Evolutionary conservation across 2,329 filamentous ascomycete genomes (phyloP), one percentile per base, ranked within the genome.

Genomic region (Cryoendolithus antarcticus): DNA sequence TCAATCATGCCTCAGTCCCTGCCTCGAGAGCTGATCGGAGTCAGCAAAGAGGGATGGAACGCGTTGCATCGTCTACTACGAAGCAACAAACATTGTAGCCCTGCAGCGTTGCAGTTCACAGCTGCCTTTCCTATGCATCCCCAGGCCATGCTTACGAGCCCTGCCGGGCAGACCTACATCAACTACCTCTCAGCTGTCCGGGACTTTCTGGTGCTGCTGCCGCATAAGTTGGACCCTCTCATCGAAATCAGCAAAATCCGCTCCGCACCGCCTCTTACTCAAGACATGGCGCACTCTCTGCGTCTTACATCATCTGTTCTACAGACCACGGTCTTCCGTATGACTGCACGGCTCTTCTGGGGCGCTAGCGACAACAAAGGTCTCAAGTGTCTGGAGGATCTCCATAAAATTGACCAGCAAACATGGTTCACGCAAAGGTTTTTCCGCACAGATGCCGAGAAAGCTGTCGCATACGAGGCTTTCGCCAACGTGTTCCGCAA

Each of bases 181-280:
- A 30, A 34, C 9, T 35, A 41, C 21, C 24, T 41, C 2, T 12
- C 12, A 2, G 15, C 30, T 3, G 45, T 56, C 13, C 44, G 41
- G 6, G 32, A 37, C 7, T 55, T 55, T 35, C 32, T 59, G 11
- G 19, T 32, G 4, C 34, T 31, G 4, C 28, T 64, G 46, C 45
- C 41, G 39, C 31, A 30, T 36, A 28, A 52, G 42, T 47, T 44
- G 45, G 40, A 49, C 2, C 27, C 11, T 6, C 10, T 59, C 7
- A 36, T 45, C 2, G 9, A 40, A 7, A 31, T 33, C 27, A 48
- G 59, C 40, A 49, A 44, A 19, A 29, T 34, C 12, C 59, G 66
- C 31, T 54, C 56, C 2, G 72, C 67, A 47, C 76, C 76, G 3
- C 70, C 75, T 4, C 57, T 77, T n/a, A 65, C 73, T 28, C 63